Conservation (phyloP, 2,329 filamentous ascomycete species). For the Coniochaeta prunicola region DNA sequence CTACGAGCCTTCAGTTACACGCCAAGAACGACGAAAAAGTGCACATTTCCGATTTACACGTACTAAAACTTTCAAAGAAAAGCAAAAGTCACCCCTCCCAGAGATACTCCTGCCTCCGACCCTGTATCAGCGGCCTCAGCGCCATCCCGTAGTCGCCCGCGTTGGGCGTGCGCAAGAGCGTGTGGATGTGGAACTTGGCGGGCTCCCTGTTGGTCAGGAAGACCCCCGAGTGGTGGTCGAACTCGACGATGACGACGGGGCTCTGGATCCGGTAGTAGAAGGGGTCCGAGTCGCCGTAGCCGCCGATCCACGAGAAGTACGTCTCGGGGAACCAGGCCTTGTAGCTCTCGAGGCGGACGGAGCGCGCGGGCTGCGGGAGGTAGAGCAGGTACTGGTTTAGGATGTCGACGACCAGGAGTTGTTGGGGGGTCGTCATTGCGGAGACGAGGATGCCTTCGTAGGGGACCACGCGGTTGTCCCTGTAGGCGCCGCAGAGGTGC, state of each 20-base stretch:
- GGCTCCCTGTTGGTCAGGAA: conserved; percentile 68
- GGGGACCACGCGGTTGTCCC: conserved; percentile 70
- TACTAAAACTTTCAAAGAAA: not conserved
- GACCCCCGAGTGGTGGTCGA: conserved; percentile 74
- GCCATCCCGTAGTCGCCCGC: conserved; percentile 67
- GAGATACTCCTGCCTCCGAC: conserved; percentile 29
- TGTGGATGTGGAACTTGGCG: conserved; percentile 74
- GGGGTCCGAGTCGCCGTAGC: conserved; percentile 55
- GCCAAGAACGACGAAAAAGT: no score
- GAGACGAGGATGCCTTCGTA: conserved; percentile 60
- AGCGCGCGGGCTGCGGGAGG: conserved; percentile 49
- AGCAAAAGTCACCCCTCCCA: conserved; percentile 26
- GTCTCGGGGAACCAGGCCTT: conserved; percentile 57
- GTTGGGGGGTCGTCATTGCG: conserved; percentile 38
- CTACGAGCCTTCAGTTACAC: no score
- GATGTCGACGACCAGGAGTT: conserved; percentile 48
- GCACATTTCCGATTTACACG: no score
- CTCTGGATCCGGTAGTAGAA: conserved; percentile 77
- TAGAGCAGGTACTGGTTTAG: conserved; percentile 61
- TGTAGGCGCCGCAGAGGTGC: conserved; percentile 69
- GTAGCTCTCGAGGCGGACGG: conserved; percentile 47
- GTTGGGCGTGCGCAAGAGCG: conserved; percentile 64
- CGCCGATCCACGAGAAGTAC: conserved; percentile 75
- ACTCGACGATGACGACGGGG: conserved; percentile 67
- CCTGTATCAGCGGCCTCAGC: conserved; percentile 28